Conservation (phyloP, 495 filamentous ascomycete species). For the Neurospora intermedia region DNA sequence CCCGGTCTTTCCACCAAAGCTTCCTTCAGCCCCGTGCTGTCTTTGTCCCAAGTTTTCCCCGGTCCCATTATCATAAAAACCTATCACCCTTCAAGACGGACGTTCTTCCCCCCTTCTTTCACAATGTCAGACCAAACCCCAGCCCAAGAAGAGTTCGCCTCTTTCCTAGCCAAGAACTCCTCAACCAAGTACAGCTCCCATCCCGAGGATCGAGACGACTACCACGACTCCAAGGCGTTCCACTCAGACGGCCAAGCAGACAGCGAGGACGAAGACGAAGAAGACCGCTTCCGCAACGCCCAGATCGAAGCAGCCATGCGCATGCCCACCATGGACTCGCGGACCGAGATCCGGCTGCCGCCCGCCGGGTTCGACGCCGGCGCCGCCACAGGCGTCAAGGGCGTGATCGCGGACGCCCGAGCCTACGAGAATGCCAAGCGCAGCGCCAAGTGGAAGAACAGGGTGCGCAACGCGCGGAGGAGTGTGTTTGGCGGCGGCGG, state of each 20-base stretch:
- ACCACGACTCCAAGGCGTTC: slow-evolving; percentile 38
- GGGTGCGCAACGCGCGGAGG: slow-evolving; percentile 31
- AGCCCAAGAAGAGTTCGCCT: slow-evolving; percentile 81
- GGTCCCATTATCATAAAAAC: background rate
- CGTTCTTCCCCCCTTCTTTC: slow-evolving; percentile 14
- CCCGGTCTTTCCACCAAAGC: background rate
- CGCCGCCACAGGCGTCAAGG: slow-evolving; percentile 80
- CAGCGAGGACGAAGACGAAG: slow-evolving; percentile 35
- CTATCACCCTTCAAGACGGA: background rate
- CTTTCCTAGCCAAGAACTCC: slow-evolving; percentile 50
- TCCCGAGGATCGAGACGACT: slow-evolving; percentile 41
- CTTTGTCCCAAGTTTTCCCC: background rate
- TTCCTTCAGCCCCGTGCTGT: background rate
- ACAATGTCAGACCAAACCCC: slow-evolving; percentile 46
- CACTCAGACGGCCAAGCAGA: slow-evolving; percentile 44
- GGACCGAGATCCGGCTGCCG: slow-evolving; percentile 45
- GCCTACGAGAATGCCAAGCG: slow-evolving; percentile 78
- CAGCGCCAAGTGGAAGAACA: slow-evolving; percentile 42
- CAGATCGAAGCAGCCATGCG: slow-evolving; percentile 50
- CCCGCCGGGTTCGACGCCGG: slow-evolving; percentile 61
- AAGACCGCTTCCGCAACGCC: slow-evolving; percentile 45
- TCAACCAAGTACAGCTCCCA: slow-evolving; percentile 27
- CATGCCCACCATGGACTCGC: slow-evolving; percentile 40
- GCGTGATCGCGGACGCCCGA: slow-evolving; percentile 91
- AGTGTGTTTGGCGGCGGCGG: slow-evolving; percentile 30